A percentile compares a stretch with the other conserved stretches of the same genome.
Conservation (phyloP, 768 basidiomycete genomes). For the Podaxis sp. region DNA sequence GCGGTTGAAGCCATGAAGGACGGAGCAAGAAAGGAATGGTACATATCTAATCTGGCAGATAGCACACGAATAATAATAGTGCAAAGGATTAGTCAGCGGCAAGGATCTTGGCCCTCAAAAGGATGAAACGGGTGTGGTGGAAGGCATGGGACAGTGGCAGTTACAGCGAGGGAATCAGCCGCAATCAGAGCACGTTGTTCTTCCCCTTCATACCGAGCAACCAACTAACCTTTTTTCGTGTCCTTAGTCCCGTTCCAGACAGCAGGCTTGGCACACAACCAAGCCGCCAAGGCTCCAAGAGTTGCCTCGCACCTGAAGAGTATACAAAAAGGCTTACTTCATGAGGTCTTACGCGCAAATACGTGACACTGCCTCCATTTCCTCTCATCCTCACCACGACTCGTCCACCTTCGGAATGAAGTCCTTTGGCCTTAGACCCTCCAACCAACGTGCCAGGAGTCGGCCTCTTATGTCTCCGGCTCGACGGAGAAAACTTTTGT, state of each 20-base stretch:
- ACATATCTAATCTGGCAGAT: background rate
- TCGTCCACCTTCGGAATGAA: constrained; percentile 23
- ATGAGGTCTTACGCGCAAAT: constrained; percentile 32
- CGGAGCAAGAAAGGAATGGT: background rate
- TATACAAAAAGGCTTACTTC: background rate
- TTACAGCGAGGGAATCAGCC: background rate
- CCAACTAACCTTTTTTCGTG: too few species aligned
- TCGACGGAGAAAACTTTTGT: constrained; percentile 43
- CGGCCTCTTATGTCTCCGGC: constrained; percentile 27
- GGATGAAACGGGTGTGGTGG: background rate
- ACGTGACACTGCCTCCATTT: background rate
- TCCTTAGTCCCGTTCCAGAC: too few species aligned
- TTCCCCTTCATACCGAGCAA: background rate
- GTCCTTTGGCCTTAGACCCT: constrained; percentile 25
- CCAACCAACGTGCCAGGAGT: constrained; percentile 17
- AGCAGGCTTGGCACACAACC: too few species aligned
- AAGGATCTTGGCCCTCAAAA: background rate
- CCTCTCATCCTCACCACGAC: background rate
- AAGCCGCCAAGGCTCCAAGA: too few species aligned
- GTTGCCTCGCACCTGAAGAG: too few species aligned
- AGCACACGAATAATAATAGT: background rate
- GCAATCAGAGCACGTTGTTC: background rate
- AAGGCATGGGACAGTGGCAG: background rate
- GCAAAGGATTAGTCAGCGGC: background rate
- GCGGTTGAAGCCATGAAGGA: constrained; percentile 8